phyloP scores from a whole-genome alignment of 176 grass and related monocot species.

The Cenchrus purpureus region DNA sequence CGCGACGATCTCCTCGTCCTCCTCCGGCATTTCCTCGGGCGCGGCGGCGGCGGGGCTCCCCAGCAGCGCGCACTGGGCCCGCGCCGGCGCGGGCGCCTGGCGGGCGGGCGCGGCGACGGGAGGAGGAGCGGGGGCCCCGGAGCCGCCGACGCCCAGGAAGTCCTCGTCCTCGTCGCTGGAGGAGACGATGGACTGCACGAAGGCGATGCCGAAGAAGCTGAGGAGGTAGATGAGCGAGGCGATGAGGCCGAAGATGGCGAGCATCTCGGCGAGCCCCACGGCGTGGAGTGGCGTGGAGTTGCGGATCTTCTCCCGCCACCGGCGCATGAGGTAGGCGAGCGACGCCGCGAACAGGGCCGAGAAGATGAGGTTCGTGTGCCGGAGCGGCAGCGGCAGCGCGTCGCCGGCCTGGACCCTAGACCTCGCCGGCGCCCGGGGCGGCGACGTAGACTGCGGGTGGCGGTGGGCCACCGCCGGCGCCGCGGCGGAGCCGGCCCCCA shows the following conservation, averaged over 20 bases:
- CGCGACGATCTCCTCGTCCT: conserved; percentile 80
- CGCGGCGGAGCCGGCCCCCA: background rate
- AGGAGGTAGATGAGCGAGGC: conserved; percentile 98
- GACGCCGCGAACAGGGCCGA: conserved; percentile 77
- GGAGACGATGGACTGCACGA: conserved; percentile 88
- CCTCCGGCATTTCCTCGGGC: conserved; percentile 65
- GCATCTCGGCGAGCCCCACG: conserved; percentile 70
- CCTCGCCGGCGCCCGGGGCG: background rate
- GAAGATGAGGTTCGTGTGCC: conserved; percentile 92
- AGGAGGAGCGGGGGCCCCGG: background rate
- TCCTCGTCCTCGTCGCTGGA: conserved; percentile 89
- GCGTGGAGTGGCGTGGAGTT: conserved; percentile 81
- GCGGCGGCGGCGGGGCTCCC: conserved; percentile 38
- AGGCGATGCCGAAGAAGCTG: conserved; percentile 97
- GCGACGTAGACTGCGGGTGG: too few species aligned
- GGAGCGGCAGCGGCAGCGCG: conserved; percentile 81
- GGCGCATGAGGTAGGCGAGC: conserved; percentile 76
- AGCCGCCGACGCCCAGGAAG: conserved; percentile 49
- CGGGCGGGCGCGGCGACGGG: background rate
- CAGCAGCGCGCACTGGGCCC: conserved; percentile 44
- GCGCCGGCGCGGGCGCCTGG: background rate
- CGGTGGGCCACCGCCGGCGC: background rate
- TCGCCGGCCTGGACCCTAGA: conserved; percentile 73
- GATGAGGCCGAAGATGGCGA: conserved; percentile 80
- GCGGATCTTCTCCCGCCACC: conserved; percentile 97